Evolutionary conservation across 345 rosid genomes (phyloP).

Genomic region (Raphanus raphanistrum): DNA sequence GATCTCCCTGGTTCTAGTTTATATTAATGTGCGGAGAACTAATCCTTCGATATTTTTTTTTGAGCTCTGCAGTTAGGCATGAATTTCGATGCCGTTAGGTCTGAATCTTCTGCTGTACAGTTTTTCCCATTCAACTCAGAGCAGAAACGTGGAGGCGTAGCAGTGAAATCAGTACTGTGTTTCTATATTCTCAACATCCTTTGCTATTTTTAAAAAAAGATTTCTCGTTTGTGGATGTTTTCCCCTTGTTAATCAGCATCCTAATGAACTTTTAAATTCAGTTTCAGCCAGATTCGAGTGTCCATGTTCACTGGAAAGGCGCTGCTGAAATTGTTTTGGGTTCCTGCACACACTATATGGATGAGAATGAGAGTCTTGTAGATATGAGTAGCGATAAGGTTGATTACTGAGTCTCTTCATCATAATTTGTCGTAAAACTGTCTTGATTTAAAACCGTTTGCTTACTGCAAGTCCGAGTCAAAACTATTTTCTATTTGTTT

Average conservation of each 20-base stretch:
- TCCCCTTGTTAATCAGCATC: background rate
- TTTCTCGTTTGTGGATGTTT: slow-evolving; percentile 8
- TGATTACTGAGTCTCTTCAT: slow-evolving; percentile 9
- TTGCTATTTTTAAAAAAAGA: background rate
- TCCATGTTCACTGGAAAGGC: slow-evolving; percentile 95
- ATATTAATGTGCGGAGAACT: slow-evolving; percentile 18
- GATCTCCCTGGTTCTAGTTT: slow-evolving; percentile 2
- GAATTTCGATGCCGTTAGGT: slow-evolving; percentile 66
- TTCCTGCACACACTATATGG: slow-evolving; percentile 69
- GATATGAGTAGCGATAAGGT: slow-evolving; percentile 74
- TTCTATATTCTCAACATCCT: slow-evolving; percentile 10
- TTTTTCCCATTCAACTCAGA: slow-evolving; percentile 91
- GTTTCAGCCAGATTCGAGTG: slow-evolving; percentile 61
- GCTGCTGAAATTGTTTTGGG: slow-evolving; percentile 94
- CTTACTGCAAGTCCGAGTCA: slow-evolving; percentile 11
- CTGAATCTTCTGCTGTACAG: slow-evolving; percentile 63
- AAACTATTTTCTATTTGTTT: no score
- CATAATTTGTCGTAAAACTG: background rate
- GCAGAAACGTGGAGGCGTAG: slow-evolving; percentile 91
- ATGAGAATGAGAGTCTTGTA: slow-evolving; percentile 49
- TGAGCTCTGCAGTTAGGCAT: slow-evolving; percentile 69
- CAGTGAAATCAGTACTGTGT: slow-evolving; percentile 55
- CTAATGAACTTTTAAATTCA: background rate
- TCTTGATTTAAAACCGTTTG: background rate
- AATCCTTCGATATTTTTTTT: background rate